Evolutionary conservation across 495 filamentous ascomycete genomes (phyloP), one percentile per base, ranked within the genome.

Genomic region (Sphaerosporella brunnea): DNA sequence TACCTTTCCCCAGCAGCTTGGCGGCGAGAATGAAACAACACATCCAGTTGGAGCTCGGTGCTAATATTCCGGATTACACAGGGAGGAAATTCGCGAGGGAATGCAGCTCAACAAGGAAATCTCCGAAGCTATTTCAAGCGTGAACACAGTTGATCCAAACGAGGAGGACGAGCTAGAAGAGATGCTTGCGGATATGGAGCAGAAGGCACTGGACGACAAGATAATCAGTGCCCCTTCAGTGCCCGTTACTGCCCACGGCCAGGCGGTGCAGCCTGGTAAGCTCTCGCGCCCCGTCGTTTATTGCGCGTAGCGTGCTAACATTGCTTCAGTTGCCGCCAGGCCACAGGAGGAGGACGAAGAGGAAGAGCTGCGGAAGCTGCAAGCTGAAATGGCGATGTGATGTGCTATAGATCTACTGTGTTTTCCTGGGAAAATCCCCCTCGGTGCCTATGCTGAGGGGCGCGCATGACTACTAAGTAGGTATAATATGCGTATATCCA

Each of bases 311-410:
- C n/a, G n/a, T 43, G 40, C n/a, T 18, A 32, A 37, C 40, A 8
- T 42, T 36, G 51, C 66, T 59, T 63, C 36, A 67, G 64, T 76
- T 75, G 73, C 61, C 68, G 66, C 69, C 42, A 77, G 76, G 54
- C 63, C 65, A 34, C 65, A 68, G 43, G 76, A 80, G 63, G 87
- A 93, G 62, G 82, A 86, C 58, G 88, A 96, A 59, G 90, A 95
- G 63, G 88, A 78, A 54, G 92, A 99, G 67, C 69, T 99, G 59
- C 75, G 78, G 62, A 94, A 90, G 65, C 64, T 97, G 56, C 85
- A 88, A 64, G 88, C 84, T 34, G 90, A 95, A 66, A 97, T 97
- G 90, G 86, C 87, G 48, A 93, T 95, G 79, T 86, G 65, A 76
- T 62, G 45, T 36, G n/a, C 43, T 2, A 16, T 40, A 16, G 10